Base-by-base conservation (phyloP, 2,329 filamentous ascomycete genomes). In the Cadophora sp. region DNA sequence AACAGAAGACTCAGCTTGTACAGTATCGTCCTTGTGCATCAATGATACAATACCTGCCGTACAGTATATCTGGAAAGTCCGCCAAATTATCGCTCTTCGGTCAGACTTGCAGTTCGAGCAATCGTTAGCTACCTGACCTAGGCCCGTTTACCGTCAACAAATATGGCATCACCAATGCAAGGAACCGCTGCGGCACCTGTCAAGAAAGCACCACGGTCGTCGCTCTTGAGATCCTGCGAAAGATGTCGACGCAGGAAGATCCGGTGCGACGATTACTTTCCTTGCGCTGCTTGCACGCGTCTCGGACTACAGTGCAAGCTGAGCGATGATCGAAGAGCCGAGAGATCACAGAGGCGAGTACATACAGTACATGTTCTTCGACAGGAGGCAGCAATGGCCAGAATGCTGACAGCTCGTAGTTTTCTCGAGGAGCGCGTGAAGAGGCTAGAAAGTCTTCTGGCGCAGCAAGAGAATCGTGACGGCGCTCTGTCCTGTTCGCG, bases 371-470 rank as follows among this genome's bases (percentile, higher is more conserved):
- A 14, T 8, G 36, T n/a, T n/a, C 55, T 30, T 30, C 1, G 27
- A 30, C 7, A 43, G 36, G 3, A 43, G 13, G 1, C 18, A 18
- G 6, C 22, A 30, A 27, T 27, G 22, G 24, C n/a, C 20, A 39
- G 16, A 36, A 22, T 36, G 43, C 45, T 62, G 36, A 62, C 45
- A 22, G 9, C 4, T 36, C 20, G 13, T 20, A 62, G 59, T 51
- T 41, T 22, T 27, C 59, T 62, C 14, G 59, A 62, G n/a, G 33
- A 62, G 59, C 59, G 59, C 16, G 48, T 62, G 7, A 62, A 51
- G 47, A 50, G 59, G 33, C 41, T 62, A 11, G 59, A 62, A 62
- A 51, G 45, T n/a, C 59, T 62, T 62, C 16, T 62, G 18, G 59
- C 59, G 36, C 59, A 62, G 47, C 59, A 62, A 24, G 43, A 47